phyloP scores from a whole-genome alignment of 169 alveolate genomes.

The Hepatocystis sp. region DNA sequence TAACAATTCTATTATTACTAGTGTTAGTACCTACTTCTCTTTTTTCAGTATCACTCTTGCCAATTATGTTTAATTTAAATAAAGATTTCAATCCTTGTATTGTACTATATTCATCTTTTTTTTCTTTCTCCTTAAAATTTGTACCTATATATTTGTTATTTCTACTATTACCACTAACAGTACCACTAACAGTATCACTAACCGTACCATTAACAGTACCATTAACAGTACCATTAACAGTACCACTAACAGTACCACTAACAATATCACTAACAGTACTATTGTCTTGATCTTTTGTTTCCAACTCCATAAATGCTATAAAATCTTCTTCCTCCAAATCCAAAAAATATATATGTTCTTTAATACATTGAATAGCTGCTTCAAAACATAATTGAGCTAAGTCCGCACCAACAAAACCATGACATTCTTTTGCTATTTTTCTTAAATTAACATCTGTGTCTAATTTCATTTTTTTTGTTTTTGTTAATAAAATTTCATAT shows the following conservation, averaged over 20 bases:
- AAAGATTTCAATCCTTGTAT: no score
- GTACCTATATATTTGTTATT: no score
- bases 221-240: no score
- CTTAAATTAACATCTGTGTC: slow-evolving; percentile 87
- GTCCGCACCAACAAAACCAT: slow-evolving; percentile 96
- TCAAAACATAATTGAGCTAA: slow-evolving; percentile 91
- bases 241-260: no score
- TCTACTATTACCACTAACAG: no score
- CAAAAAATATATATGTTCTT: slow-evolving; percentile 75
- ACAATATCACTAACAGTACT: no score
- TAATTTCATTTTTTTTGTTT: slow-evolving; percentile 90
- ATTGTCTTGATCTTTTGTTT: slow-evolving; percentile 12
- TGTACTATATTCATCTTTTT: slow-evolving; percentile 98
- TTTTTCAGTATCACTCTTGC: no score
- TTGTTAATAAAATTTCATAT: slow-evolving; percentile 89
- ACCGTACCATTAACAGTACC: no score
- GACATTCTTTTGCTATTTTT: slow-evolving; percentile 93
- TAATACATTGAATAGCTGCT: slow-evolving; percentile 90
- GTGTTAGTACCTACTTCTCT: no score
- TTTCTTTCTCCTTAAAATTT: slow-evolving; percentile 98
- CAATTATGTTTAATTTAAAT: no score
- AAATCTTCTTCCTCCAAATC: slow-evolving; percentile 69
- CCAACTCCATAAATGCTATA: slow-evolving; percentile 51
- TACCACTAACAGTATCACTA: no score
- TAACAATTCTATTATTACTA: no score